Base-by-base conservation (phyloP, 345 rosid species). In the Euclidium syriacum region DNA sequence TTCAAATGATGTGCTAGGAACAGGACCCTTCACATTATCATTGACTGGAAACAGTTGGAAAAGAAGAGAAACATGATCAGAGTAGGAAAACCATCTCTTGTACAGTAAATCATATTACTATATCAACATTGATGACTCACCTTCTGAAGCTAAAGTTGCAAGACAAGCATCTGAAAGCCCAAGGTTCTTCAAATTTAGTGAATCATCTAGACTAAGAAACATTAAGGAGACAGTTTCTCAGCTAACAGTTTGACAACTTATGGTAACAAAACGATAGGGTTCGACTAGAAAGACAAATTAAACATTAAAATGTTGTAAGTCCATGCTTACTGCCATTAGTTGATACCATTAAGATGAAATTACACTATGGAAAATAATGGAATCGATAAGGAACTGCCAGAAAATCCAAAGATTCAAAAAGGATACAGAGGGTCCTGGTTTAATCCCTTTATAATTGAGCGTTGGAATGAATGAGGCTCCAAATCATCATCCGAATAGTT, bases 111-210 rank as follows among this genome's bases (percentile, higher is more conserved):
- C 41, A 40, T 27, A 7, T 2, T 10, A 43, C 5, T 9, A 1
- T 2, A 36, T 26, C 35, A 36, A 11, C 12, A 15, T 38, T 10
- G 52, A 16, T 42, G 39, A 1, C 15, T 47, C 38, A 77, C 85
- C 84, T 79, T 73, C 65, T 50, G 79, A 75, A 50, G 90, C 90
- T 82, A 86, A 69, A 65, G 83, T 75, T 62, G 95, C 95, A 56
- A 91, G 95, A 77, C 95, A 85, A 53, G 80, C 78, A 44, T 85
- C 91, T 2, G 95, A 91, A 33, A 88, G 83, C 49, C 98, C 98
- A 30, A 84, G 82, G 34, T 72, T 83, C 81, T 80, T 83, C 62
- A 91, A 66, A 72, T 82, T 82, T 69, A 83, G 27, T 12, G 86
- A 81, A 36, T 85, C 95, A 63, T 85, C 87, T 61, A 83, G 75